These are phyloP conservation scores for Narthecium ossifragum DNA, from an alignment of 106 monocot species.

Conservation along the genomic window DNA sequence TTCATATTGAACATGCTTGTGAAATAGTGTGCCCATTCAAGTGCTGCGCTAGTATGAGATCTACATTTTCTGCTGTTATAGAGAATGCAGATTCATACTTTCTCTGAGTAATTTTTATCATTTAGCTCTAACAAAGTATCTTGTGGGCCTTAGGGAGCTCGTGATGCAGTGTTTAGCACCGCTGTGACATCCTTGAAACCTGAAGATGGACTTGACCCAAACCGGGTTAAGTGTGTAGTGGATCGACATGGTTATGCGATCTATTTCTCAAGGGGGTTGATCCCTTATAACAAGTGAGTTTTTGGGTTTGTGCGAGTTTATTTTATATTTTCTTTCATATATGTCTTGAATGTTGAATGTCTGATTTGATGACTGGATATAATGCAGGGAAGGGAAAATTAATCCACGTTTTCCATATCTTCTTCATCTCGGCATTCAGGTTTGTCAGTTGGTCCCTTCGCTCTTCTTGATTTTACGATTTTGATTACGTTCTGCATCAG, in stretches of 20 bases:
- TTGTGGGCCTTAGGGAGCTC: conserved; percentile 46
- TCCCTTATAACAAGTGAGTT: conserved; percentile 87
- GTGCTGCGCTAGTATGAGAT: too few relatives aligned
- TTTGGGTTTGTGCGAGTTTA: background rate
- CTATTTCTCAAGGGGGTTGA: conserved; percentile 93
- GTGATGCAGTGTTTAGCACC: conserved; percentile 98
- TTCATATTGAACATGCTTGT: too few relatives aligned
- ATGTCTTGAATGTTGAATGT: too few relatives aligned
- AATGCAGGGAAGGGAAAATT: conserved; percentile 70
- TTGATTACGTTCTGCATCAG: background rate
- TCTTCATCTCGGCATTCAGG: conserved; percentile 97
- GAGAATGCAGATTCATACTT: too few relatives aligned
- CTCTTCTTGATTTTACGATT: background rate
- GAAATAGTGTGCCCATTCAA: too few relatives aligned
- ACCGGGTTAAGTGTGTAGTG: conserved; percentile 93
- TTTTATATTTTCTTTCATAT: background rate
- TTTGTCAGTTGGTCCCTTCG: conserved; percentile 12
- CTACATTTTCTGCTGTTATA: too few relatives aligned
- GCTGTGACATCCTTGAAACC: conserved; percentile 91
- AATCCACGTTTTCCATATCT: conserved; percentile 74
- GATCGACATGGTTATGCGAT: conserved; percentile 86
- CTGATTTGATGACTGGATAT: too few relatives aligned
- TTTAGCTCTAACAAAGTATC: background rate
- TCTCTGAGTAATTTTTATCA: background rate
- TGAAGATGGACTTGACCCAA: conserved; percentile 74